Evolutionary conservation across 768 basidiomycete genomes (phyloP).

Genomic region (Lyophyllum decastes): DNA sequence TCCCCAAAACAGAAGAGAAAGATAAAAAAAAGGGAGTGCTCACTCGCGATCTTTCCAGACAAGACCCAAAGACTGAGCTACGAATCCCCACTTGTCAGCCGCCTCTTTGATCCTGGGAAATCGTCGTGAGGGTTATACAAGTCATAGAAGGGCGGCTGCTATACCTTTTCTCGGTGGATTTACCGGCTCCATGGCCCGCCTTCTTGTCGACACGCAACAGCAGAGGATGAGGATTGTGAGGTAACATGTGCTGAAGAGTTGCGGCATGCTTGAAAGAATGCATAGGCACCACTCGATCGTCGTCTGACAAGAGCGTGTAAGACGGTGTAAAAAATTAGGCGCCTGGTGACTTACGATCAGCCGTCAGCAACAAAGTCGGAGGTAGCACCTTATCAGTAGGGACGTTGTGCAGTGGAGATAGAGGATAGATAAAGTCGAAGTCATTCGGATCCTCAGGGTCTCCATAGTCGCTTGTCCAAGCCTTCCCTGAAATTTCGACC

Average conservation of each 20-base stretch:
- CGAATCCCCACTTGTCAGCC: conserved; percentile 79
- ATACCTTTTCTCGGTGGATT: conserved; percentile 70
- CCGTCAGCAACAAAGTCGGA: conserved; percentile 76
- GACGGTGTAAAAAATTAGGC: neutral
- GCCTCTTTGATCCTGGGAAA: conserved; percentile 67
- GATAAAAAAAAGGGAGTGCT: conserved; percentile 16
- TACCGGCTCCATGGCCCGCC: conserved; percentile 80
- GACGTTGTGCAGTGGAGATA: conserved; percentile 84
- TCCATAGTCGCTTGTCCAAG: conserved; percentile 83
- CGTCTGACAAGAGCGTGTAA: conserved; percentile 44
- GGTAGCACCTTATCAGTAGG: conserved; percentile 61
- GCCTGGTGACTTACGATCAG: conserved; percentile 60
- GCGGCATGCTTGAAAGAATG: conserved; percentile 87
- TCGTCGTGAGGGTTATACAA: neutral
- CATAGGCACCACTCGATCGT: conserved; percentile 84
- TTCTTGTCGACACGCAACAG: conserved; percentile 80
- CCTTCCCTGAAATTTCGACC: conserved; percentile 45
- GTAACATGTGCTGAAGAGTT: conserved; percentile 65
- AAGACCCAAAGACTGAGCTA: conserved; percentile 63
- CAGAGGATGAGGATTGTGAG: conserved; percentile 71
- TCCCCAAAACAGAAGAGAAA: conserved; percentile 8
- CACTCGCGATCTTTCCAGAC: conserved; percentile 34
- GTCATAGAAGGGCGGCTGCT: neutral
- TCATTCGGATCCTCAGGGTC: conserved; percentile 72
- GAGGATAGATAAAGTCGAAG: conserved; percentile 82